These are phyloP conservation scores for Salix caprea DNA, from an alignment of 345 rosid species.

Conservation along the genomic window DNA sequence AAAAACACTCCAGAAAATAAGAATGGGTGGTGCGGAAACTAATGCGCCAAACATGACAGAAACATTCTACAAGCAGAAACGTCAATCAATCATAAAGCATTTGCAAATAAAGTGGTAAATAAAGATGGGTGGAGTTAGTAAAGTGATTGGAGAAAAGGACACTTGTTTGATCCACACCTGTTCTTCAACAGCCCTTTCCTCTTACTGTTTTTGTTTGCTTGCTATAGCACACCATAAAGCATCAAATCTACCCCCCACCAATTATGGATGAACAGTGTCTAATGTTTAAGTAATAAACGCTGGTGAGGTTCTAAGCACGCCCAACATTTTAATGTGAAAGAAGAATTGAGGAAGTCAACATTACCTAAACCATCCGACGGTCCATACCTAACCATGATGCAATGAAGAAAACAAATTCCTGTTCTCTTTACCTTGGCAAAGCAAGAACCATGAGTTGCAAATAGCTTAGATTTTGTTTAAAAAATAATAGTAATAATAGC, in stretches of 20 bases:
- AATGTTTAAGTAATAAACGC: background rate
- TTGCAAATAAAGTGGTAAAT: background rate
- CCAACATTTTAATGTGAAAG: background rate
- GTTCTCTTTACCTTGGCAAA: background rate
- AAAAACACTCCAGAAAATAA: background rate
- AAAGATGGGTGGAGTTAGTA: conserved; percentile 18
- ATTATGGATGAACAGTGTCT: background rate
- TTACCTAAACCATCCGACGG: background rate
- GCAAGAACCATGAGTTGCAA: background rate
- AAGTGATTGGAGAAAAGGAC: conserved; percentile 12
- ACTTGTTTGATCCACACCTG: background rate
- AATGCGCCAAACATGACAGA: conserved; percentile 12
- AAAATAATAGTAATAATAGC: background rate
- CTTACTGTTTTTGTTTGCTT: background rate
- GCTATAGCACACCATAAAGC: background rate
- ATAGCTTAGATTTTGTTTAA: background rate
- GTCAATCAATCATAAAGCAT: conserved; percentile 10
- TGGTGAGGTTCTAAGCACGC: background rate
- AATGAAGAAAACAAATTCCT: background rate
- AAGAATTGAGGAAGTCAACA: background rate
- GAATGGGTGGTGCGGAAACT: conserved; percentile 12
- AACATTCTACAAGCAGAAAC: conserved; percentile 1
- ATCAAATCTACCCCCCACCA: background rate
- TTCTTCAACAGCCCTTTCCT: background rate
- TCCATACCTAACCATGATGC: background rate